Percentiles rank a stretch among this genome's conserved stretches.
phyloP scores from a whole-genome alignment of 2,329 filamentous ascomycete genomes.

The Cytospora leucostoma region DNA sequence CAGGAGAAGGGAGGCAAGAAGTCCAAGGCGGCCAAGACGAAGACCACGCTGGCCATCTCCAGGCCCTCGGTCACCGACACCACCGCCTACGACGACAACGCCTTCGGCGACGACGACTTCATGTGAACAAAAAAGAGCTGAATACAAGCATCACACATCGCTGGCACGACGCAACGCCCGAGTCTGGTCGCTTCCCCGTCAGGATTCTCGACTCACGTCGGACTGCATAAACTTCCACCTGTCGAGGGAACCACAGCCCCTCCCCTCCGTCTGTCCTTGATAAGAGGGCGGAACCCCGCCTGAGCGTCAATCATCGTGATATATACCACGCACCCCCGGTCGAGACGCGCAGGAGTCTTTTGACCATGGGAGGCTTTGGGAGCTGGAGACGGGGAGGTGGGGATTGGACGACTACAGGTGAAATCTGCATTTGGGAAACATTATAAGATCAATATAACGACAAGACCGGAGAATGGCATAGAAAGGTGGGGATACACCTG shows the following conservation, averaged over 20 bases:
- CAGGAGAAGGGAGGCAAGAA: conserved; percentile 96
- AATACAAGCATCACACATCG: conserved; percentile 2
- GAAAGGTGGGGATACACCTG: no score
- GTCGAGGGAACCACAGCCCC: background rate
- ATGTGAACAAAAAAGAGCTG: conserved; percentile 20
- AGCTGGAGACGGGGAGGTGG: background rate
- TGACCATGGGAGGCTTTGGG: background rate
- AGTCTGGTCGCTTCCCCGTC: background rate
- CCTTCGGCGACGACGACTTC: conserved; percentile 69
- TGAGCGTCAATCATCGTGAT: background rate
- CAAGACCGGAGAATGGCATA: no score
- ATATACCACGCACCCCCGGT: background rate
- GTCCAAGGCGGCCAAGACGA: conserved; percentile 93
- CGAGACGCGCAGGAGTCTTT: background rate
- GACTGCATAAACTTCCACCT: background rate
- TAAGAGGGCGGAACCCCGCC: background rate
- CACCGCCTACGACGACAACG: conserved; percentile 73
- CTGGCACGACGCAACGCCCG: background rate
- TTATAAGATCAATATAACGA: no score
- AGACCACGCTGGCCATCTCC: conserved; percentile 74
- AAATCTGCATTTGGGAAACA: no score
- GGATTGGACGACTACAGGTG: no score
- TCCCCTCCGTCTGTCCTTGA: background rate
- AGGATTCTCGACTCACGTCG: background rate
- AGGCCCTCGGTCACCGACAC: conserved; percentile 63